These are phyloP conservation scores for Microthyrium microscopicum DNA, from an alignment of 2,329 filamentous ascomycete genomes.

Conservation along the genomic window DNA sequence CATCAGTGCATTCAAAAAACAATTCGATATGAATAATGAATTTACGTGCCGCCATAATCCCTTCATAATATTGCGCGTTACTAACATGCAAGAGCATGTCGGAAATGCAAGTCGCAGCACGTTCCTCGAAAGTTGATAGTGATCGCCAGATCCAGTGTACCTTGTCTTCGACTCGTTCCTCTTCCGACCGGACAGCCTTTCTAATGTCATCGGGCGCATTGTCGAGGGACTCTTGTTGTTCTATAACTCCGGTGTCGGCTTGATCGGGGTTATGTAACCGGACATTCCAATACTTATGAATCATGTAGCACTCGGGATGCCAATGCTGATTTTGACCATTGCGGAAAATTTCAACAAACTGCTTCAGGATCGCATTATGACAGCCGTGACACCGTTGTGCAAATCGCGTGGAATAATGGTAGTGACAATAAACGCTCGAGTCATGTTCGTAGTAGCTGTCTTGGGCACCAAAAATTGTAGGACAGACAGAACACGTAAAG, in stretches of 20 bases:
- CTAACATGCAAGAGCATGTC: constrained; percentile 98
- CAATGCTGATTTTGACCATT: constrained; percentile 98
- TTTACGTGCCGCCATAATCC: constrained; percentile 82
- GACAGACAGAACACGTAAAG: constrained; percentile 93
- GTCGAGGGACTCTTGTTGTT: constrained; percentile 7
- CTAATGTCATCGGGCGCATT: constrained; percentile 50
- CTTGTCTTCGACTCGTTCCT: constrained; percentile 94
- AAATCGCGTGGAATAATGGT: constrained; percentile 95
- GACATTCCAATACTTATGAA: constrained; percentile 99
- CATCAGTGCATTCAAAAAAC: constrained; percentile 75
- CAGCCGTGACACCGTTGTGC: constrained; percentile 94
- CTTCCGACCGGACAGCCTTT: constrained; percentile 61
- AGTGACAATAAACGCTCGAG: constrained; percentile 91
- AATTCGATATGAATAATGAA: constrained; percentile 96
- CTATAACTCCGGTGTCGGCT: not conserved
- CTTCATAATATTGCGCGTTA: constrained; percentile 91
- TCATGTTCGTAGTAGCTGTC: constrained; percentile 99
- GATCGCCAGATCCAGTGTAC: constrained; percentile 98
- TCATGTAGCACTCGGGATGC: constrained; percentile 99
- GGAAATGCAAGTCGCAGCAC: constrained; percentile 92
- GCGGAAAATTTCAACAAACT: constrained; percentile 96
- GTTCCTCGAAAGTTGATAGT: constrained; percentile 90
- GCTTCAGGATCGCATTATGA: constrained; percentile 91
- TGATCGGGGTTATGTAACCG: constrained; percentile 37
- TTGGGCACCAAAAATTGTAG: constrained; percentile 93